phyloP scores from a whole-genome alignment of 2,329 filamentous ascomycete genomes.

The Aspergillus clavatus region DNA sequence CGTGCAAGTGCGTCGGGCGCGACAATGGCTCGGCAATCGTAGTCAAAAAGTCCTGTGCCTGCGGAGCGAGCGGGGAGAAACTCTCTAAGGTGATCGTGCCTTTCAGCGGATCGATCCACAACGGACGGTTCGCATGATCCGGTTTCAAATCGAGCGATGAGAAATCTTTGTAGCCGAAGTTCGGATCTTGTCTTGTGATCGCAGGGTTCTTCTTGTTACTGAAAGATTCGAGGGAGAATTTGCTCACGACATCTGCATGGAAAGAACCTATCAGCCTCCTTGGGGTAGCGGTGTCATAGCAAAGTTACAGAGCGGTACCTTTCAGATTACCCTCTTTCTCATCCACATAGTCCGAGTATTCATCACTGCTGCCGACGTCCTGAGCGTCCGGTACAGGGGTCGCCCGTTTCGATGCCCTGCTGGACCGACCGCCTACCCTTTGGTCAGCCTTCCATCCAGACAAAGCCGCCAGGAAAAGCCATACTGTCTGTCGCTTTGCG shows the following conservation, averaged over 20 bases:
- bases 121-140: constrained; percentile 81
- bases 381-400: constrained; percentile 43
- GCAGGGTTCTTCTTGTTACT: constrained; percentile 43
- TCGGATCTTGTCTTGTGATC: constrained; percentile 46
- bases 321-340: constrained; percentile 46
- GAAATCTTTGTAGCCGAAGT: constrained; percentile 67
- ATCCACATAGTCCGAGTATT: constrained; percentile 52
- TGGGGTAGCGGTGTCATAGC: constrained; percentile 10
- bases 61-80: constrained; percentile 79
- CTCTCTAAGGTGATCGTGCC: constrained; percentile 90
- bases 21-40: constrained; percentile 93
- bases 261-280: constrained; percentile 21
- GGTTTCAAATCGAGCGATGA: constrained; percentile 77
- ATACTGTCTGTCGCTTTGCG: constrained; percentile 60
- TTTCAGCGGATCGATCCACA: constrained; percentile 88
- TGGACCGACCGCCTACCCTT: constrained; percentile 39
- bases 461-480: constrained; percentile 21
- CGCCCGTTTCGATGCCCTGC: constrained; percentile 45
- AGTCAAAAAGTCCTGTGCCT: constrained; percentile 90
- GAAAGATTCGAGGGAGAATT: constrained; percentile 51
- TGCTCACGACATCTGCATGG: constrained; percentile 46
- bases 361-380: constrained; percentile 51
- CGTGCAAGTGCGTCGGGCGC: constrained; percentile 83
- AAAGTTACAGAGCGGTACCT: constrained; percentile 31
- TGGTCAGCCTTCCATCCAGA: constrained; percentile 28